Conservation (phyloP, 1,139 yeast genomes). For the Tardiomyces digboiensis region DNA sequence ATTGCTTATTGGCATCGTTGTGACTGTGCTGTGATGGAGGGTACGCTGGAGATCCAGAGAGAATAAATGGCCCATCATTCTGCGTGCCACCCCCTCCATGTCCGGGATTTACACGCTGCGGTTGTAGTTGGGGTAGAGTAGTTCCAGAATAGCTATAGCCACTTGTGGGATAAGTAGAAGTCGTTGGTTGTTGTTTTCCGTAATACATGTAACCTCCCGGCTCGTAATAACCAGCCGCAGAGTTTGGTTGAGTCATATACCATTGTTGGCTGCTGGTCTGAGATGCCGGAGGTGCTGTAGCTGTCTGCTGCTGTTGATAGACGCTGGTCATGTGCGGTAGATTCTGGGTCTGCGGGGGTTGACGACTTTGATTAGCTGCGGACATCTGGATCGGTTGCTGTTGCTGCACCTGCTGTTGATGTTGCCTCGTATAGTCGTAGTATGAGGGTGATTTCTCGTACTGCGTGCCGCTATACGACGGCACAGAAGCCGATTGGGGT, state of each 20-base stretch:
- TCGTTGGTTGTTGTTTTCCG: not conserved
- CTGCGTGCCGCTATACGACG: too few species aligned
- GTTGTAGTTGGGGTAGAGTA: too few species aligned
- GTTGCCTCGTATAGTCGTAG: constrained; percentile 3
- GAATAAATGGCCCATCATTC: too few species aligned
- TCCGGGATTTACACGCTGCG: too few species aligned
- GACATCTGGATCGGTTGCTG: not conserved
- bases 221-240: not conserved
- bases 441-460: too few species aligned
- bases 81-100: too few species aligned
- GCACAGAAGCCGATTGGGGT: not conserved
- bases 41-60: too few species aligned
- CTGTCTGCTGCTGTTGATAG: constrained; percentile 1
- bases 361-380: not conserved
- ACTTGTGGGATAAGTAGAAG: too few species aligned
- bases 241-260: not conserved
- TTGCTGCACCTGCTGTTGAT: constrained; percentile 2
- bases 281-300: constrained; percentile 2
- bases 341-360: constrained; percentile 3
- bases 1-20: too few species aligned
- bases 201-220: not conserved
- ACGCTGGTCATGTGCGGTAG: not conserved
- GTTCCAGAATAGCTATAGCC: too few species aligned
- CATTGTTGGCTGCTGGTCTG: constrained; percentile 1
- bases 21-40: too few species aligned